These are phyloP conservation scores for Aspergillus sojae DNA, from an alignment of 2,329 filamentous ascomycete genomes.

Conservation along the genomic window DNA sequence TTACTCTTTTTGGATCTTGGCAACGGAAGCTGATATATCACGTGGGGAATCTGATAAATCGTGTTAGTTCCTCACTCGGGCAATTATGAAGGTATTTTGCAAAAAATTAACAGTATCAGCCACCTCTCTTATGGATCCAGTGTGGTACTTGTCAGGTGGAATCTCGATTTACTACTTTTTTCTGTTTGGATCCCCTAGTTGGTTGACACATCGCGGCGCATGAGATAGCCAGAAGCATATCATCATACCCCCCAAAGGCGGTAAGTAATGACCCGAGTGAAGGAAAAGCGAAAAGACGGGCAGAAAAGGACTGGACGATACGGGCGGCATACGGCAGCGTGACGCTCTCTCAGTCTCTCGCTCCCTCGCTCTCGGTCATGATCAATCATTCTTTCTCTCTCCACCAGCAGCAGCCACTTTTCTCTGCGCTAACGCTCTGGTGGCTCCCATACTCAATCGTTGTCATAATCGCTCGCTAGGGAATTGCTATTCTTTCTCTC, in stretches of 20 bases:
- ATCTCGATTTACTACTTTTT: not conserved
- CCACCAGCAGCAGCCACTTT: conserved; percentile 16
- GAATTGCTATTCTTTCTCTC: conserved; percentile 10
- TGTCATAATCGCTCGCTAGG: conserved; percentile 11
- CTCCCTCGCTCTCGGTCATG: conserved; percentile 7
- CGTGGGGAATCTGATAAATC: conserved; percentile 11
- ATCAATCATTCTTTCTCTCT: conserved; percentile 18
- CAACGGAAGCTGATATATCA: conserved; percentile 16
- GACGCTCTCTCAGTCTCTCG: conserved; percentile 12
- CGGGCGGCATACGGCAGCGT: conserved; percentile 14
- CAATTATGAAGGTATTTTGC: no score
- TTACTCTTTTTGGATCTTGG: conserved; percentile 15
- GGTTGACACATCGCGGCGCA: not conserved
- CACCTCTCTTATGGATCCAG: no score
- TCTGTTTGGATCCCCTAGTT: not conserved
- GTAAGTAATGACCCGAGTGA: conserved; percentile 1
- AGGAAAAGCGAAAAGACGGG: conserved; percentile 13
- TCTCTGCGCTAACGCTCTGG: conserved; percentile 12
- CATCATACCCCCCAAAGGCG: conserved; percentile 6
- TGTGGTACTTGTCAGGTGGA: not conserved
- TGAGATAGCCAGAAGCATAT: not conserved
- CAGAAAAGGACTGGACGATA: conserved; percentile 18
- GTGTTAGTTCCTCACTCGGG: not conserved
- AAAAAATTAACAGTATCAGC: no score
- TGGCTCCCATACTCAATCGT: conserved; percentile 6